Evolutionary conservation across 108 stramenopile species (phyloP), one percentile per base, ranked within the genome.

Genomic region (Cyclostephanos tholiformis): DNA sequence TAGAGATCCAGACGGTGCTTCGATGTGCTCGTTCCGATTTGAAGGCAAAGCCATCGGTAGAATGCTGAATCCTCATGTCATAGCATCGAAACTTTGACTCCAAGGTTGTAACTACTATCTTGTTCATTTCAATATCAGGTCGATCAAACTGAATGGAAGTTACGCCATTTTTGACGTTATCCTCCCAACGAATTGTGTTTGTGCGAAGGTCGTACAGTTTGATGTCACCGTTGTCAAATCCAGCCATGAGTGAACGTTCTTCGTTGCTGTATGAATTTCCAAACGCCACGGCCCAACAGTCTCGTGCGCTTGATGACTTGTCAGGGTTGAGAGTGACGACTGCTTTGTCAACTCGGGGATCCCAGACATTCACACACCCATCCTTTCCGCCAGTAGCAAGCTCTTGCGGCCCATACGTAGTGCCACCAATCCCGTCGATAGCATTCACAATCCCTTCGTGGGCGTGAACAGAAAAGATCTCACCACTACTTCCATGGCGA

Each of bases 151-250:
- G 84, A 17, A 93, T 56, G 43, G 69, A 83, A 27, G 92, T 94
- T n/a, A 96, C 94, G 5, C 94, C 95, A 79, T 96, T 96, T 48
- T 68, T 72, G 35, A 80, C 82, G 66, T 95, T 96, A 43, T 91
- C 86, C 62, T 96, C 95, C 87, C 90, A 95, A 25, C 89, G 84
- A 57, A 96, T 78, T 36, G 65, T 74, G 75, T 74, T 86, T 25
- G 86, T 89, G 20, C 86, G 65, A 52, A 92, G 63, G 65, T 92
- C 91, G 53, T 94, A 96, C 41, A 96, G 66, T 85, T 92, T 95
- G 46, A 96, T 81, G 74, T 96, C 95, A 20, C 95, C 95, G 69
- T 96, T 96, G 80, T 96, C 95, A 69, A 90, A 96, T 10, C 95
- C 95, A 25, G 94, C 93, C 36, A 80, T 74, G 41, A 96, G 58